Evolutionary conservation across 495 filamentous ascomycete genomes (phyloP).

Genomic region (Elaphomyces granulatus): DNA sequence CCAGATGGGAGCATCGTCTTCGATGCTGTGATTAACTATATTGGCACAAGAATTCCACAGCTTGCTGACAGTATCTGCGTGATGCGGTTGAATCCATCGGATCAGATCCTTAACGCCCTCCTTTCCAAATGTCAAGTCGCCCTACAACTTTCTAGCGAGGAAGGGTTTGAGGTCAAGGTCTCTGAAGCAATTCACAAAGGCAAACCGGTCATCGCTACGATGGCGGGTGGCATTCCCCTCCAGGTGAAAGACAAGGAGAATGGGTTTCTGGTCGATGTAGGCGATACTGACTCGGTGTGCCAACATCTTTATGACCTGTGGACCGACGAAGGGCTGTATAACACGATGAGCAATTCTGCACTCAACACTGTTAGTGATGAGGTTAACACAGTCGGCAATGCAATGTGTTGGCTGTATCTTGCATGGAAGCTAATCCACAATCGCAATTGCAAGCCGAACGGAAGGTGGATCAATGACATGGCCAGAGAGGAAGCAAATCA

Average conservation of each 20-base stretch:
- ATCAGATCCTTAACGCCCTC: conserved; percentile 73
- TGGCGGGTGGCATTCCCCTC: conserved; percentile 68
- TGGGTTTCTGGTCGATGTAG: conserved; percentile 62
- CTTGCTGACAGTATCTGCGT: conserved; percentile 50
- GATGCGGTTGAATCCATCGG: conserved; percentile 62
- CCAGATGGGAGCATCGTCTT: conserved; percentile 65
- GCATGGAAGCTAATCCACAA: conserved; percentile 45
- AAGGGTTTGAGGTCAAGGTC: conserved; percentile 86
- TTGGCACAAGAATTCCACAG: conserved; percentile 41
- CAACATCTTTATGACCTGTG: conserved; percentile 54
- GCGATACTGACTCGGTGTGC: conserved; percentile 60
- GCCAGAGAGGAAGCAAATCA: conserved; percentile 51
- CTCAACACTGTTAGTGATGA: conserved; percentile 59
- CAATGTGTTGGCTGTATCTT: conserved; percentile 63
- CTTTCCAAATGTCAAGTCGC: conserved; percentile 58
- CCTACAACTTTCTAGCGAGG: conserved; percentile 67
- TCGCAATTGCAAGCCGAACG: conserved; percentile 33
- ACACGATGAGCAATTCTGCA: conserved; percentile 55
- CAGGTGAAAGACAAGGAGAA: conserved; percentile 62
- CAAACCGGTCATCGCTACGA: conserved; percentile 65
- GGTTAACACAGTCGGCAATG: conserved; percentile 70
- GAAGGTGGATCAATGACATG: conserved; percentile 64
- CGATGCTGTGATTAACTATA: conserved; percentile 50
- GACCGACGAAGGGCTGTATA: conserved; percentile 47
- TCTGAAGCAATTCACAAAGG: conserved; percentile 79